Base-by-base conservation (phyloP, 2,329 filamentous ascomycete species). In the Botryotinia globosa region DNA sequence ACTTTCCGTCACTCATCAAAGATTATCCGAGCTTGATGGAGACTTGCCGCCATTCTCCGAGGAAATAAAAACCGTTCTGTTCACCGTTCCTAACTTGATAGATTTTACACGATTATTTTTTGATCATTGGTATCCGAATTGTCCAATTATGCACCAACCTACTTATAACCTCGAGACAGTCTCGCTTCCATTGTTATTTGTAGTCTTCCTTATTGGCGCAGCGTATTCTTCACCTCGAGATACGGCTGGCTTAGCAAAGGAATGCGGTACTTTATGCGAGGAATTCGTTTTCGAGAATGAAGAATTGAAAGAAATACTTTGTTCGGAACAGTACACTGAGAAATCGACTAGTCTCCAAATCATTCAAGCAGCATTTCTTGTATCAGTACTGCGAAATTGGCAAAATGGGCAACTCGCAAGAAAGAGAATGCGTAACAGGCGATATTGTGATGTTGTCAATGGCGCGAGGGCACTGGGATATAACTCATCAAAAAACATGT, bases 61-160 rank as follows among this genome's bases (percentile, higher is more conserved):
- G 20, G 65, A 56, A n/a, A 39, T 42, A 0, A 67, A 39, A 10
- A 67, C 2, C 22, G 34, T 56, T 42, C 42, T 67, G 10, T 76
- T 84, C 25, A 83, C 81, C 0, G 81, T 81, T 0, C 76, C 77
- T 1, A 81, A 81, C 48, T 82, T 84, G 32, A 79, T 80, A 32
- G 83, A 82, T 69, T 84, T 82, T 72, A 76, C 82, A 12, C 76
- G 77, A 5, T 77, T 84, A 6, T 74, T 64, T 45, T 74, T 74
- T 25, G 45, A 71, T 6, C 48, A 73, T 34, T 69, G 67, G 67
- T 65, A 74, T 71, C 67, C 54, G 6, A 61, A 74, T 69, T 62
- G 56, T 62, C 61, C 72, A 29, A 61, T 74, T 14, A 22, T 74
- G 20, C 73, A 74, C 29, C 66, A 45, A 14, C 72, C 72, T 29